Percentiles rank a stretch among this genome's conserved stretches.
Evolutionary conservation across 257 asterid species (phyloP).

Genomic region (Nemophila menziesii): DNA sequence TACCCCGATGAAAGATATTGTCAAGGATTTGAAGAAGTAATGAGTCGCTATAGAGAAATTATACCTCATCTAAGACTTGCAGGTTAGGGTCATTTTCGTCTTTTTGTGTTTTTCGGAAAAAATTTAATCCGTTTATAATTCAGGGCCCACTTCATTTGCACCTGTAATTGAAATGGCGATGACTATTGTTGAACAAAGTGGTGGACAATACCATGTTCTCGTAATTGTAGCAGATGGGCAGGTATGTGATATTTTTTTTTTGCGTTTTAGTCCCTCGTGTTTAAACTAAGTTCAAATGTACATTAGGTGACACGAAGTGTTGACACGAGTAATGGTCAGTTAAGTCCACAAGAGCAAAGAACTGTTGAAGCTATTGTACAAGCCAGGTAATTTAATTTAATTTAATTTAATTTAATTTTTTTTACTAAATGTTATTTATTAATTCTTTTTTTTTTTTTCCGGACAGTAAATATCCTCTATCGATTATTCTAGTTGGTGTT

Average conservation of each 20-base stretch:
- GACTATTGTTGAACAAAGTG: constrained; percentile 80
- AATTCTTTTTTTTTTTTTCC: constrained; percentile 10
- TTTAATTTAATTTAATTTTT: constrained; percentile 6
- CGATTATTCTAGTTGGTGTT: constrained; percentile 89
- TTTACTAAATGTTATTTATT: constrained; percentile 3
- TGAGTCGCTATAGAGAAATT: constrained; percentile 65
- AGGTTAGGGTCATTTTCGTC: constrained; percentile 33
- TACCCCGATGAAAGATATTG: constrained; percentile 61
- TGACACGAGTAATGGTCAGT: constrained; percentile 64
- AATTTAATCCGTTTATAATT: constrained; percentile 15
- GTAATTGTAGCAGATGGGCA: constrained; percentile 95
- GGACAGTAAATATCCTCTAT: constrained; percentile 80
- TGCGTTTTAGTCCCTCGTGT: neutral
- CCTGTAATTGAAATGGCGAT: constrained; percentile 80
- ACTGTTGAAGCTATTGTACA: constrained; percentile 89
- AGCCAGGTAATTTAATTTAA: constrained; percentile 49
- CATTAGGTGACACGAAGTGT: constrained; percentile 87
- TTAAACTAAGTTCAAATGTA: neutral
- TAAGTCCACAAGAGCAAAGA: constrained; percentile 87
- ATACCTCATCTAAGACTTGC: constrained; percentile 64
- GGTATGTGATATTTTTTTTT: constrained; percentile 24
- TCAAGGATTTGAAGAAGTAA: constrained; percentile 86
- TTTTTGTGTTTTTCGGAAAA: too few relatives aligned
- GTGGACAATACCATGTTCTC: constrained; percentile 87
- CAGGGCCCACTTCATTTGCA: constrained; percentile 98